Conservation (phyloP, 2,329 filamentous ascomycete species). For the Coniochaeta sp. region DNA sequence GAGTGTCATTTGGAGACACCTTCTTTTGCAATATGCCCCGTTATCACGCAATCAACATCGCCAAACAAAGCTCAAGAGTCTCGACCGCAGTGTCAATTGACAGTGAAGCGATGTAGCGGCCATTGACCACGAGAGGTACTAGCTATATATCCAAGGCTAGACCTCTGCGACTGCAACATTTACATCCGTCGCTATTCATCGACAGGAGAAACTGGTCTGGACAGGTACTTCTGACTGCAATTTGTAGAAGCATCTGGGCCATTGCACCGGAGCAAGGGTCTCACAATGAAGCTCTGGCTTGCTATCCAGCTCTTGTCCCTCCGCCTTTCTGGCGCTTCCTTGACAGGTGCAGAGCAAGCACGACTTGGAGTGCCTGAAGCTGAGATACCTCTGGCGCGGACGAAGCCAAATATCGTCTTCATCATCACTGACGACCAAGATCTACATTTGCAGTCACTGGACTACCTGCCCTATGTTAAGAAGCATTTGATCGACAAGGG, state of each 20-base stretch:
- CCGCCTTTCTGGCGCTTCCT: background rate
- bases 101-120: background rate
- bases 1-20: background rate
- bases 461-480: slow-evolving; percentile 47
- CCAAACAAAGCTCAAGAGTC: background rate
- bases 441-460: slow-evolving; percentile 48
- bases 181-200: background rate
- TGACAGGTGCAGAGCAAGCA: background rate
- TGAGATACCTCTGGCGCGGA: background rate
- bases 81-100: background rate
- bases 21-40: background rate
- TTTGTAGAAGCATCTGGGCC: background rate
- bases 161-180: background rate
- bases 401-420: slow-evolving; percentile 48
- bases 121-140: background rate
- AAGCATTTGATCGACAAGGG: slow-evolving; percentile 48
- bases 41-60: background rate
- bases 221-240: background rate
- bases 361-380: background rate
- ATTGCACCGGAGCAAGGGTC: background rate
- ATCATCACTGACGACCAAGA: slow-evolving; percentile 61
- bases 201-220: background rate
- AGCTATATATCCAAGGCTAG: background rate
- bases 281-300: background rate
- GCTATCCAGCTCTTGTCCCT: background rate